Evolutionary conservation across 2,329 filamentous ascomycete species (phyloP).

Genomic region (Venturiaceae sp.): DNA sequence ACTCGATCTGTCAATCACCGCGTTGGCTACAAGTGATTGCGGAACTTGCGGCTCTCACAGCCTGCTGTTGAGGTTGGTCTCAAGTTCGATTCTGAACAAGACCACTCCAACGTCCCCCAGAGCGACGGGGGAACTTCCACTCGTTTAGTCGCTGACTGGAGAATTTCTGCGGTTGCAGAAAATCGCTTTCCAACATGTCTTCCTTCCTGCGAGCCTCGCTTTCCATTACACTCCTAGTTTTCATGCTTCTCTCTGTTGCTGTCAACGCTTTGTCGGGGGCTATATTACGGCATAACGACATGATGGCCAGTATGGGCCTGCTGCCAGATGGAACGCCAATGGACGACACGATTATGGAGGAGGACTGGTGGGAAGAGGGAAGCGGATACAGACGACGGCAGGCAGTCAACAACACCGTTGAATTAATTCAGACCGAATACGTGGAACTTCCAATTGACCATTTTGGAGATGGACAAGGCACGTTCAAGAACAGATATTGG

Average conservation of each 20-base stretch:
- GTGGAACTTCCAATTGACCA: slow-evolving; percentile 26
- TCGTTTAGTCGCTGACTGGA: neutral
- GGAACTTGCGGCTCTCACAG: neutral
- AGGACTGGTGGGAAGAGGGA: neutral
- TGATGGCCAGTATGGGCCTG: slow-evolving; percentile 6
- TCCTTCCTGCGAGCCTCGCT: neutral
- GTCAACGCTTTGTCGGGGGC: neutral
- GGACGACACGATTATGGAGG: neutral
- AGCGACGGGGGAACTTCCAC: no score
- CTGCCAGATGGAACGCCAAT: neutral
- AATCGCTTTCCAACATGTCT: neutral
- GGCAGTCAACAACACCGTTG: neutral
- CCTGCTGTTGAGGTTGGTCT: neutral
- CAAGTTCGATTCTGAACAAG: neutral
- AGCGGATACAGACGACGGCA: neutral
- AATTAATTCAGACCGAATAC: slow-evolving; percentile 19
- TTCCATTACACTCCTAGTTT: neutral
- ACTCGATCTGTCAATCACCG: neutral
- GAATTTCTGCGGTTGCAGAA: neutral
- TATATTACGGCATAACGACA: neutral
- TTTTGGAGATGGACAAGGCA: slow-evolving; percentile 20
- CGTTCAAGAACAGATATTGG: slow-evolving; percentile 28
- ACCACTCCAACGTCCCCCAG: neutral
- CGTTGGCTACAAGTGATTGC: neutral
- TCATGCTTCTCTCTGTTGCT: neutral